Evolutionary conservation across 2,329 filamentous ascomycete species (phyloP), one percentile per base, ranked within the genome.

Genomic region (Talaromyces sp.): DNA sequence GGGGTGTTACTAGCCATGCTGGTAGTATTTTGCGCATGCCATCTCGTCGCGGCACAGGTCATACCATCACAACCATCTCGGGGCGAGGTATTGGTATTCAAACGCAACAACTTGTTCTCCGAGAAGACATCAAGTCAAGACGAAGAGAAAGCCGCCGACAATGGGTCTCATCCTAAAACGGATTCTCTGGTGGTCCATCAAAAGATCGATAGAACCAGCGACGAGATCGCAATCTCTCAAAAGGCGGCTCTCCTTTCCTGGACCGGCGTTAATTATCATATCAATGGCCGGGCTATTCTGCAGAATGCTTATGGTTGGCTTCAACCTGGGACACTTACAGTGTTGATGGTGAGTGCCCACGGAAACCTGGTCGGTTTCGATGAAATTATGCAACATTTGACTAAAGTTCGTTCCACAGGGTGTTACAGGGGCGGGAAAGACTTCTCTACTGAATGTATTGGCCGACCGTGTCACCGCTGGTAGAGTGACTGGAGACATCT

Each of bases 61-160:
- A 88, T 88, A 70, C 85, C 86, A 0, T 77, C 81, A 1, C 83
- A 81, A 0, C 75, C 77, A 1, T 87, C 83, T 53, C 85, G 81
- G 1, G 87, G 85, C 0, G 88, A 91, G 66, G 81, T 85, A 1
- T 79, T 91, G 1, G 84, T 91, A 9, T 91, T 89, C 68, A n/a
- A n/a, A n/a, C n/a, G n/a, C n/a, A n/a, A n/a, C n/a, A n/a, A n/a
- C n/a, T n/a, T n/a, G n/a, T n/a, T n/a, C n/a, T n/a, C 80, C 78
- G 7, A 4, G 35, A 15, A 15, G 11, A 36, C 11, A 36, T 2
- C 35, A 15, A 36, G 11, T 15, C 35, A 36, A 36, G n/a, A 36
- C 35, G 35, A 36, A 15, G 35, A 36, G 35, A 36, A n/a, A 2
- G 35, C 11, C 35, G 11, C 11, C 35, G 35, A 36, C 35, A 36